Evolutionary conservation across 768 basidiomycete species (phyloP), one percentile per base, ranked within the genome.

Genomic region (Calocera cornea): DNA sequence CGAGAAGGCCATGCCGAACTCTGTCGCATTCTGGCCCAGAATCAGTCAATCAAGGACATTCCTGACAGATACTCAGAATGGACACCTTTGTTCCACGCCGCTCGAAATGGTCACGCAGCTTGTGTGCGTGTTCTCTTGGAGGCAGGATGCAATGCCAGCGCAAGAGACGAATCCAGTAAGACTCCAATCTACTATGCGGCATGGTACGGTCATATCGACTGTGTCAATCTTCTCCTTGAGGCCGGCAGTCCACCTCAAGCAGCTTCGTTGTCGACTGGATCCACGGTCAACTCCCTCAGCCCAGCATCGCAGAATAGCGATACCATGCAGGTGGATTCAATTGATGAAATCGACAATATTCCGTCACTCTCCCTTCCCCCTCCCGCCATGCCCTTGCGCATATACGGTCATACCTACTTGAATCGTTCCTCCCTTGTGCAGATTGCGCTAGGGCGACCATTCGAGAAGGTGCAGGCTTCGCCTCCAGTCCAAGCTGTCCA

Each of bases 41-140:
- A 80, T 34, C 85, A 85, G 41, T 87, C 85, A 64, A 92, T 87
- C 41, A 92, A 87, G 86, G 92, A 92, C 76, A 81, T 84, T 8
- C 86, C 88, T 1, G 97, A 99, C 81, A 98, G 95, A 77, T 98
- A 95, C 76, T 90, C 95, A 74, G 92, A 97, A 75, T 97, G 95
- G 93, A 98, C 95, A 7, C 97, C 97, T 29, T 81, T 98, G 49
- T 93, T 95, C 74, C 95, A 98, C 76, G 93, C 97, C 1, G 88
- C 94, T 3, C 87, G 92, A 40, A 88, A 92, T 69, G 94, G 95
- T 0, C 88, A 87, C 70, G 77, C 81, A 19, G 80, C 80, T 7
- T 95, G 90, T 73, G 83, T 97, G 44, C 78, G 79, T 41, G 81
- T 90, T n/a, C 82, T 98, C 24, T 80, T 98, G 8, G 83, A 86